Conservation (phyloP, 73 alveolate genomes). For the Stentor roeselii region DNA sequence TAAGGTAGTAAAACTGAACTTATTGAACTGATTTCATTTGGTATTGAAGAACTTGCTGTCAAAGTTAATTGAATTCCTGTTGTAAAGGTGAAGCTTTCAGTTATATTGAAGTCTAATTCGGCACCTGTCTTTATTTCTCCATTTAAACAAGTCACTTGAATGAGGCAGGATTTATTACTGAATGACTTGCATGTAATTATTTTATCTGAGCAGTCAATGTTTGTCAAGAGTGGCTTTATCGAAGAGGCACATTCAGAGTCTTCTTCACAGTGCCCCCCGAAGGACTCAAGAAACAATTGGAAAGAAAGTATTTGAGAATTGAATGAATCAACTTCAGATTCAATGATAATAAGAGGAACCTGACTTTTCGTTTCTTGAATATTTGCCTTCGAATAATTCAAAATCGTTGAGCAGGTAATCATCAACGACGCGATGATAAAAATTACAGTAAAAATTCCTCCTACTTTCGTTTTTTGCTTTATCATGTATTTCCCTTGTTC, state of each 20-base stretch:
- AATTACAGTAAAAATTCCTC: not conserved
- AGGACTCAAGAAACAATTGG: not conserved
- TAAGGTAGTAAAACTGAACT: not conserved
- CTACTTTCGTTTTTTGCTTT: not conserved
- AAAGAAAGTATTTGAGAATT: not conserved
- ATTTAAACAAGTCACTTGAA: not conserved
- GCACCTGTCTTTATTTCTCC: not conserved
- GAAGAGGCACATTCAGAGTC: not conserved
- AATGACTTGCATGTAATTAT: not conserved
- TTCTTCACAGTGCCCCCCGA: not conserved
- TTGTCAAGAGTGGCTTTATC: not conserved
- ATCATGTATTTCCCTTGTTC: not conserved
- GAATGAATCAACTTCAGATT: not conserved
- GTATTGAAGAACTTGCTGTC: not conserved
- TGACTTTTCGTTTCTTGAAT: constrained; percentile 14
- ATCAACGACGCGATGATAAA: not conserved
- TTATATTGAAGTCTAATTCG: not conserved
- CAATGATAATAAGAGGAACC: not conserved
- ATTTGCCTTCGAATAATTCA: not conserved
- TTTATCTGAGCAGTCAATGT: not conserved
- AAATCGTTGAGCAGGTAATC: not conserved
- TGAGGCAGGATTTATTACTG: not conserved
- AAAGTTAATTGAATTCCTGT: not conserved
- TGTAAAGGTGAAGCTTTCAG: not conserved
- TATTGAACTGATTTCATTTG: not conserved